These are phyloP conservation scores for Nannochloropsis salina DNA, from an alignment of 108 stramenopile species.

Conservation along the genomic window DNA sequence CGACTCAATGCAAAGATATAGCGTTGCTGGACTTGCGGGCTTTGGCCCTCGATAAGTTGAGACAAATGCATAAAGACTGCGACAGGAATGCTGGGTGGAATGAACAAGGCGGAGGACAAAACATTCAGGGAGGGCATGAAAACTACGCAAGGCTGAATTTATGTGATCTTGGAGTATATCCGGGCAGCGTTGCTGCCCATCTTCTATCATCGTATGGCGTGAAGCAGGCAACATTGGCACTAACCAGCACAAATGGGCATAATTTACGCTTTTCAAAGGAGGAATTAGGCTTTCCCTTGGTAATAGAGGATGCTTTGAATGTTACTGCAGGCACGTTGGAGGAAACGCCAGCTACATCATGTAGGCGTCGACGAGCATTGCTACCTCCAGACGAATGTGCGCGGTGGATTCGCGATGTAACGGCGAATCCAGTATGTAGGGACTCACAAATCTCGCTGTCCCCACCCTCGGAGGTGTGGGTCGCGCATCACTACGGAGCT, in stretches of 20 bases:
- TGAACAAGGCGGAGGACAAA: neutral
- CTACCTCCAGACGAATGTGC: too few relatives aligned
- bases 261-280: neutral
- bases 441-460: too few relatives aligned
- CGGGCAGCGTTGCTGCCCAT: neutral
- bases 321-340: too few relatives aligned
- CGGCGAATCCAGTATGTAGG: too few relatives aligned
- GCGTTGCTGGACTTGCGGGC: neutral
- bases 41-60: neutral
- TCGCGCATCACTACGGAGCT: neutral
- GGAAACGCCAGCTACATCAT: too few relatives aligned
- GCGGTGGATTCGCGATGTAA: too few relatives aligned
- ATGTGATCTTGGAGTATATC: constrained; percentile 6
- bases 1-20: neutral
- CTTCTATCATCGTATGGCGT: constrained; percentile 1
- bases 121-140: neutral
- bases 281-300: too few relatives aligned
- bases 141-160: neutral
- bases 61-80: neutral
- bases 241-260: neutral
- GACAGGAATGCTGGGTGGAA: neutral
- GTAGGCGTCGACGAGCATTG: too few relatives aligned
- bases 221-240: neutral
- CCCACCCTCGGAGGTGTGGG: neutral
- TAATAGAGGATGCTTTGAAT: too few relatives aligned